Conservation (phyloP, 495 filamentous ascomycete species). For the Podospora pseudoanserina region DNA sequence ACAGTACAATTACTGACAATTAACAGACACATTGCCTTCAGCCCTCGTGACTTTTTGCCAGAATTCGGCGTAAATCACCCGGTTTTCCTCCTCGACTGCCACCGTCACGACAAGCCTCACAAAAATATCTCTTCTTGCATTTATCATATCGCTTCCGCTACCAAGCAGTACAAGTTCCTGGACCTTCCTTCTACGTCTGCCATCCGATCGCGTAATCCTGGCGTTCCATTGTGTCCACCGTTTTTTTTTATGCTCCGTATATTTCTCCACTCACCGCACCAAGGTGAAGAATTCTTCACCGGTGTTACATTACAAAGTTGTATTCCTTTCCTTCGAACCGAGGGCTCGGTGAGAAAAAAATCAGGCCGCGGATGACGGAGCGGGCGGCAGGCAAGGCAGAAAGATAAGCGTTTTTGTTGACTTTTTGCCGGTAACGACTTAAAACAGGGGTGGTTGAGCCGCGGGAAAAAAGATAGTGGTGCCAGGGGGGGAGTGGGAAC, state of each 20-base stretch:
- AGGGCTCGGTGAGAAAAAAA: neutral
- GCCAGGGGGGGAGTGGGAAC: neutral
- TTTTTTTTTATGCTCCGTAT: neutral
- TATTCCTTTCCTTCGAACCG: neutral
- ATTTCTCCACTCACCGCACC: neutral
- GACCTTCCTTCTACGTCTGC: neutral
- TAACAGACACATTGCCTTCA: neutral
- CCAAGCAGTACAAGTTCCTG: neutral
- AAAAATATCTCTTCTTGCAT: neutral
- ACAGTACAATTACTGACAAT: neutral
- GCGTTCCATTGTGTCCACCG: neutral
- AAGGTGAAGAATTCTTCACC: neutral
- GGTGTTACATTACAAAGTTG: constrained; percentile 1
- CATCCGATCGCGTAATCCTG: neutral
- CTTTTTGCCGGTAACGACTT: neutral
- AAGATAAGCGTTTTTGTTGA: neutral
- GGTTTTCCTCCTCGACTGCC: neutral
- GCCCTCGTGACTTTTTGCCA: constrained; percentile 3
- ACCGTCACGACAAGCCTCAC: neutral
- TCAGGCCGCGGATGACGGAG: neutral
- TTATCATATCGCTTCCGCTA: neutral
- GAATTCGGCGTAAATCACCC: neutral
- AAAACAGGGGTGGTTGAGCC: neutral
- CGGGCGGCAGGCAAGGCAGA: neutral
- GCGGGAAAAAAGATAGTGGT: neutral